Evolutionary conservation across 1,139 yeast genomes (phyloP).

Genomic region (Lodderomyces oxycetoniae): DNA sequence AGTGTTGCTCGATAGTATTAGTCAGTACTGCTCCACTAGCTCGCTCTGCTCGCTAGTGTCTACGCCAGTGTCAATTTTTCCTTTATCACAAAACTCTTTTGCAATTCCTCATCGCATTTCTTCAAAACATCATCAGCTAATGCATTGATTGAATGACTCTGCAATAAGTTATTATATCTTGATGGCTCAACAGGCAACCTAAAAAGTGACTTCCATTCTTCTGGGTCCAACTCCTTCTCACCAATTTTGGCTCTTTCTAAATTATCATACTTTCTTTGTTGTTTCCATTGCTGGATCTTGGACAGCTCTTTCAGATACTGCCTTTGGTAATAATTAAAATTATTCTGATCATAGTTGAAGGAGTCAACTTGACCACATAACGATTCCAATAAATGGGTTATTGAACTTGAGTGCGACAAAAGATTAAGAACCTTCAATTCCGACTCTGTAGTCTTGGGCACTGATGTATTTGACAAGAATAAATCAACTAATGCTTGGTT

Average conservation of each 20-base stretch:
- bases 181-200: slow-evolving; percentile 74
- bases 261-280: slow-evolving; percentile 66
- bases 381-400: slow-evolving; percentile 56
- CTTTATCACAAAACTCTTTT: slow-evolving; percentile 57
- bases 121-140: slow-evolving; percentile 63
- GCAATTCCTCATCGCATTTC: slow-evolving; percentile 59
- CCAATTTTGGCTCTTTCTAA: slow-evolving; percentile 55
- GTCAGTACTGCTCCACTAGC: too few species aligned
- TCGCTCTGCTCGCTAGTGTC: too few species aligned
- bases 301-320: slow-evolving; percentile 66
- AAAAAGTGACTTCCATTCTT: slow-evolving; percentile 65
- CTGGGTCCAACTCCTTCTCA: slow-evolving; percentile 51
- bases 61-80: slow-evolving; percentile 45
- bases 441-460: slow-evolving; percentile 11
- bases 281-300: slow-evolving; percentile 73
- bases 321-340: slow-evolving; percentile 80
- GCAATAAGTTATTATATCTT: slow-evolving; percentile 66
- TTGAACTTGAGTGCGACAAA: slow-evolving; percentile 42
- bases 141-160: slow-evolving; percentile 65
- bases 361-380: slow-evolving; percentile 74
- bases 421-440: slow-evolving; percentile 41
- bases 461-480: slow-evolving; percentile 20
- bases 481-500: slow-evolving; percentile 47
- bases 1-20: too few species aligned
- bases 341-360: slow-evolving; percentile 75